Evolutionary conservation across 73 alveolate species (phyloP).

Genomic region (Blepharisma japonicum): DNA sequence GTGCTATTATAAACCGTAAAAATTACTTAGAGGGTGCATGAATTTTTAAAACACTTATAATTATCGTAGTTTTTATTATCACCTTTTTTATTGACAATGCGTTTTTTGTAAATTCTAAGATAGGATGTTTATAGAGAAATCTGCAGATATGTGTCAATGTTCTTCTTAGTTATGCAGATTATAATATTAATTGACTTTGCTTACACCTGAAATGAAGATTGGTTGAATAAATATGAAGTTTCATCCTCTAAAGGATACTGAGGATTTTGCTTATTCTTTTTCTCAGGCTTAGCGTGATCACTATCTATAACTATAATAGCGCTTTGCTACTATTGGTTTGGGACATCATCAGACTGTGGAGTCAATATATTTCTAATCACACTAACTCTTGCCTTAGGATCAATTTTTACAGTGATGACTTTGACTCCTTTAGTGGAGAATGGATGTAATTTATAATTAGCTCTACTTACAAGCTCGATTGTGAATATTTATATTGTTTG

Average conservation of each 20-base stretch:
- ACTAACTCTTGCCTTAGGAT: not conserved
- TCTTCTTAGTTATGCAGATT: not conserved
- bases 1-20: not conserved
- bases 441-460: conserved; percentile 23
- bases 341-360: not conserved
- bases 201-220: not conserved
- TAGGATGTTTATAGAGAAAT: conserved; percentile 18
- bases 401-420: not conserved
- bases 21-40: not conserved
- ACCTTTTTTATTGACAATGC: conserved; percentile 13
- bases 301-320: not conserved
- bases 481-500: conserved; percentile 4
- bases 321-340: not conserved
- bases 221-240: not conserved
- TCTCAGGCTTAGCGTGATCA: not conserved
- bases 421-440: not conserved
- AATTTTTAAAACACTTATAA: not conserved
- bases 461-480: conserved; percentile 17
- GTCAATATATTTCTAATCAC: not conserved
- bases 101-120: conserved; percentile 14
- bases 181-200: conserved; percentile 4
- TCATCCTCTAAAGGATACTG: not conserved
- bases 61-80: not conserved
- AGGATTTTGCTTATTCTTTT: not conserved
- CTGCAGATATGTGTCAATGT: conserved; percentile 25